Base-by-base conservation (phyloP, 495 filamentous ascomycete genomes). In the Astrocystis sublimbata region DNA sequence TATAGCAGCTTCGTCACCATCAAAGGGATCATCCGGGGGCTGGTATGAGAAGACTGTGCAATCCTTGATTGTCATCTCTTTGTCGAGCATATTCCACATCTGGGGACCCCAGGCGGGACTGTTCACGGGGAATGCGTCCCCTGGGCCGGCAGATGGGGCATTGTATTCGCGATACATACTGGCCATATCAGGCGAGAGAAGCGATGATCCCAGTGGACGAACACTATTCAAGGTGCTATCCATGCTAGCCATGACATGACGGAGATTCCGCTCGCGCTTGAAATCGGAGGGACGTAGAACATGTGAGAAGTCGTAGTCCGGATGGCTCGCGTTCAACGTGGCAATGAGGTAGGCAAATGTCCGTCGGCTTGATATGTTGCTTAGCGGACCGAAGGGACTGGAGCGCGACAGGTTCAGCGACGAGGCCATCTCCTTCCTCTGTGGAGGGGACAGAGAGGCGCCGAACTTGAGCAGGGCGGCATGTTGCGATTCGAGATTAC, bases 231-330 rank as follows among this genome's bases (percentile, higher is more conserved):
- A 77, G 0, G 90, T 96, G 10, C 85, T 88, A 68, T 98, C 91
- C 55, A 99, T 84, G 21, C 83, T 89, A 58, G 86, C 87, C 85
- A 96, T 96, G 43, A 96, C 89, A 10, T 79, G 78, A 63, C 87
- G 83, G 31, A 97, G 72, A 58, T 85, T 86, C 23, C 85, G 78
- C 79, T 96, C 91, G 41, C 88, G 86, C 46, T 85, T 85, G 75
- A 98, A 98, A 70, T 98, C 94, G 9, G 86, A 82, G 1, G 93
- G 92, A 30, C 92, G 87, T 60, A 97, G 80, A 51, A 92, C 86
- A 61, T 96, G 88, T 2, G 91, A 94, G 76, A 98, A 98, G 75
- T 98, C 93, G 73, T 99, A 99, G 72, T 99, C 96, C 1, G 92
- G 89, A 75, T 99, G 93, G 40, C 89, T 93, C 1, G 93, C 93